Base-by-base conservation (phyloP, 2,329 filamentous ascomycete genomes). In the Lecanicillium sp. region DNA sequence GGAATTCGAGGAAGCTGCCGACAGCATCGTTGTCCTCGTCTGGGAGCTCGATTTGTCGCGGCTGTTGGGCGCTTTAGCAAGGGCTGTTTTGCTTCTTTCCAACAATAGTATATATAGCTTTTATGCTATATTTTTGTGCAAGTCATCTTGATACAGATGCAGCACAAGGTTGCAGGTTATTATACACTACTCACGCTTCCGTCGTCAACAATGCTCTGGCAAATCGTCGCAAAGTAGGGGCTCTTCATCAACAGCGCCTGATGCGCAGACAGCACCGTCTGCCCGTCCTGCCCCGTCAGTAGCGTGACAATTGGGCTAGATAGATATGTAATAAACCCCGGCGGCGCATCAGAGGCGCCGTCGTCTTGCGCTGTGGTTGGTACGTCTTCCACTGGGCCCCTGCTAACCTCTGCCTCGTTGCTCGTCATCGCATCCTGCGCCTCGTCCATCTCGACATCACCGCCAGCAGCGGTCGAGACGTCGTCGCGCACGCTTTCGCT, bases 171-270 rank as follows among this genome's bases (percentile, higher is more conserved):
- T 25, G 22, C 11, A 25, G 22, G 22, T 25, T 25, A 25, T 11
- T n/a, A n/a, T n/a, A n/a, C n/a, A n/a, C n/a, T n/a, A 65, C 75
- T 46, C 61, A 84, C 82, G 42, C 70, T 72, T 34, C 71, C 71
- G 37, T 78, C 73, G 22, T 76, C 69, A 33, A 67, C 66, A 52
- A 88, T 83, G 35, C 71, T 60, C 9, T 71, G 67, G 53, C 80
- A 78, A 6, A 73, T 67, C 16, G 78, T 72, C 9, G 69, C 67
- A 54, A 95, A 86, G 59, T 73, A 88, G 0, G 87, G 85, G 31
- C 85, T 90, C 56, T 80, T 73, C 9, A 65, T 54, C 27, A 96
- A 70, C 18, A 95, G 71, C 3, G 70, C 80, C 62, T 94, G 83
- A 59, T 95, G 89, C 6, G 86, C 86, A 17, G 78, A 80, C 42